Percentiles rank a stretch among this genome's conserved stretches.
phyloP scores from a whole-genome alignment of 2,329 filamentous ascomycete genomes.

The Tetracladium maxilliforme region DNA sequence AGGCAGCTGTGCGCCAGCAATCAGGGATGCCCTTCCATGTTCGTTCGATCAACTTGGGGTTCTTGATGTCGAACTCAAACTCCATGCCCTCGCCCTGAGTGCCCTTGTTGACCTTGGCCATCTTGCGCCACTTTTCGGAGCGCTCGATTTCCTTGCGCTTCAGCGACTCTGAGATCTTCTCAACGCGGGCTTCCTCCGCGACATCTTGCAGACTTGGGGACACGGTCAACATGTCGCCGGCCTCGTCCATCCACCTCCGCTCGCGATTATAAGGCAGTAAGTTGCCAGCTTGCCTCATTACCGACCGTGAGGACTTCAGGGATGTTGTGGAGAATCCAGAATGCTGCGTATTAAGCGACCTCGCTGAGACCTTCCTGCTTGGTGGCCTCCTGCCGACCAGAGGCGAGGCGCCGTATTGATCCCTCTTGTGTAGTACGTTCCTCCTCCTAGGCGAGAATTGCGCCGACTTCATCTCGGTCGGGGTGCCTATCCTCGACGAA shows the following conservation, averaged over 20 bases:
- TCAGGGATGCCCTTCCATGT: constrained; percentile 99
- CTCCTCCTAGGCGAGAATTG: constrained; percentile 29
- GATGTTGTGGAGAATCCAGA: constrained; percentile 36
- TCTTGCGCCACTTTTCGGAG: constrained; percentile 52
- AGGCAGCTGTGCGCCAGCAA: constrained; percentile 82
- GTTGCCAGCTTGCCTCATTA: too few species aligned
- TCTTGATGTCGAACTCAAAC: constrained; percentile 68
- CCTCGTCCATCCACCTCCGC: constrained; percentile 46
- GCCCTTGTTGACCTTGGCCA: constrained; percentile 43
- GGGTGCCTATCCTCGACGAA: constrained; percentile 22
- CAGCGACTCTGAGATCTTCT: constrained; percentile 34
- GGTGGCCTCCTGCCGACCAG: constrained; percentile 7
- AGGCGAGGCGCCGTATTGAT: constrained; percentile 10
- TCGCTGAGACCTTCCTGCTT: constrained; percentile 37
- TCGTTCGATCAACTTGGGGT: constrained; percentile 74
- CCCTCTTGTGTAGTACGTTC: constrained; percentile 28
- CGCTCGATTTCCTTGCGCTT: constrained; percentile 49
- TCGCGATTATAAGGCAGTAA: constrained; percentile 45
- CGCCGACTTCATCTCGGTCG: constrained; percentile 24
- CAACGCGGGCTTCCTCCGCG: constrained; percentile 37
- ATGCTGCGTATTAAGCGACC: constrained; percentile 41
- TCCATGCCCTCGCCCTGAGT: constrained; percentile 40
- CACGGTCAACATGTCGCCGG: constrained; percentile 50
- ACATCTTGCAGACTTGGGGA: constrained; percentile 40
- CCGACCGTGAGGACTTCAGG: too few species aligned